phyloP scores from a whole-genome alignment of 1,284 basidiomycete genomes.

The Ustilago bromivora region DNA sequence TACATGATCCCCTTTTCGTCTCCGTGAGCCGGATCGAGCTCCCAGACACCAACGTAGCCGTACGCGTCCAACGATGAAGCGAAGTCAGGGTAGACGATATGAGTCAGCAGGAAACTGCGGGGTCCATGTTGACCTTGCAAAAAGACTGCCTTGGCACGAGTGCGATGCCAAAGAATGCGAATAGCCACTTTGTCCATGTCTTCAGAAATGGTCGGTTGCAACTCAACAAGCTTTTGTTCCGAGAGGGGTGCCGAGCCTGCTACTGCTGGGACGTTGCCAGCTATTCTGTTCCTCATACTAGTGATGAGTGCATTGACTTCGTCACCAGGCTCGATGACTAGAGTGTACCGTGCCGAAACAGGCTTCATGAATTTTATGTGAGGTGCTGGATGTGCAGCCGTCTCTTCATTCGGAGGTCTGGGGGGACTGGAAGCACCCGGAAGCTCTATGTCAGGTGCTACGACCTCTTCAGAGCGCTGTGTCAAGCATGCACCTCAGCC shows the following conservation, averaged over 20 bases:
- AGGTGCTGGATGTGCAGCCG: not conserved
- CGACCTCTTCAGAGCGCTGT: too few relatives aligned
- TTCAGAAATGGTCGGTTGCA: not conserved
- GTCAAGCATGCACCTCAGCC: too few relatives aligned
- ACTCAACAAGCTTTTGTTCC: not conserved
- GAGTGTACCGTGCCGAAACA: not conserved
- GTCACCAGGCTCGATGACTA: not conserved
- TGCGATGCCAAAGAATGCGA: conserved; percentile 10
- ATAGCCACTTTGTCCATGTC: not conserved
- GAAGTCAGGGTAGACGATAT: not conserved
- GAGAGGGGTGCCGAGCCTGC: not conserved
- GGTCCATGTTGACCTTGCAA: not conserved
- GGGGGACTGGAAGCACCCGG: too few relatives aligned
- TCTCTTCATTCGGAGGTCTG: not conserved
- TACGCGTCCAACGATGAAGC: not conserved
- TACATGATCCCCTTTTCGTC: not conserved
- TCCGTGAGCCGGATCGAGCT: not conserved
- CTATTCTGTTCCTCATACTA: not conserved
- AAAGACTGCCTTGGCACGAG: conserved; percentile 6
- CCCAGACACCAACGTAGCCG: conserved; percentile 12
- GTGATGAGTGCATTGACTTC: not conserved
- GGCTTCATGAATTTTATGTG: not conserved
- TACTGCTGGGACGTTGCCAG: not conserved
- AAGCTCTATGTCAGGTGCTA: too few relatives aligned
- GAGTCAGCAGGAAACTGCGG: not conserved